phyloP scores from a whole-genome alignment of 2,329 filamentous ascomycete species.

The Stagonosporopsis tanaceti region DNA sequence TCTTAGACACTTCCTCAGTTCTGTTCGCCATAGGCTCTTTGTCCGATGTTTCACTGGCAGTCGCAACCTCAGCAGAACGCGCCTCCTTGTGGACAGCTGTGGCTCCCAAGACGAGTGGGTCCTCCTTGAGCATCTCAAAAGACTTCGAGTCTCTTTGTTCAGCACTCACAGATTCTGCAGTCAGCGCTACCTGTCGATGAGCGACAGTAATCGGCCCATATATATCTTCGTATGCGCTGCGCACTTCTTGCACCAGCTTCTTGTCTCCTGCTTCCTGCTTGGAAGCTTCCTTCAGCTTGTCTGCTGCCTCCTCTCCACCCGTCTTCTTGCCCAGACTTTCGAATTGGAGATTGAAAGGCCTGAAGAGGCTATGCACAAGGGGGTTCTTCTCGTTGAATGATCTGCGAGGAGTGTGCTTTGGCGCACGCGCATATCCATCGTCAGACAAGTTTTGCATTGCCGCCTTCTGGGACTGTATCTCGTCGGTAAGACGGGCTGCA shows the following conservation, averaged over 20 bases:
- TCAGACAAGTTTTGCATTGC: constrained; percentile 43
- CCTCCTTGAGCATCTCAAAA: constrained; percentile 29
- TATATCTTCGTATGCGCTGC: constrained; percentile 37
- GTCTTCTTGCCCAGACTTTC: constrained; percentile 32
- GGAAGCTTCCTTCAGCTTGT: constrained; percentile 17
- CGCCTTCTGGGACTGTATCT: constrained; percentile 37
- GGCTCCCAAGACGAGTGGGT: constrained; percentile 1
- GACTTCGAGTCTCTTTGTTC: constrained; percentile 4
- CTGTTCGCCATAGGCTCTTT: not conserved
- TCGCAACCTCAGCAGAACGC: not conserved
- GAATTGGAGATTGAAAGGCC: constrained; percentile 40
- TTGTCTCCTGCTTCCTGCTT: constrained; percentile 28
- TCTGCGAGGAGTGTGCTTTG: constrained; percentile 23
- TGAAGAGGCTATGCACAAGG: constrained; percentile 42
- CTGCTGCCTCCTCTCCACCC: constrained; percentile 2
- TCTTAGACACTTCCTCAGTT: not conserved
- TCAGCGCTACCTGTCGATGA: constrained; percentile 29
- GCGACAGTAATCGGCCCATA: constrained; percentile 36
- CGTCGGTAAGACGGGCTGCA: constrained; percentile 34
- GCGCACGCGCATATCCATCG: constrained; percentile 33
- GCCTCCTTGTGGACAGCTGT: not conserved
- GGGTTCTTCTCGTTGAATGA: constrained; percentile 33
- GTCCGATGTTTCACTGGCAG: not conserved
- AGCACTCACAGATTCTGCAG: not conserved
- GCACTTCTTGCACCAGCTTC: constrained; percentile 35